Base-by-base conservation (phyloP, 1,284 basidiomycete species). In the Tylopilus orsonianus region DNA sequence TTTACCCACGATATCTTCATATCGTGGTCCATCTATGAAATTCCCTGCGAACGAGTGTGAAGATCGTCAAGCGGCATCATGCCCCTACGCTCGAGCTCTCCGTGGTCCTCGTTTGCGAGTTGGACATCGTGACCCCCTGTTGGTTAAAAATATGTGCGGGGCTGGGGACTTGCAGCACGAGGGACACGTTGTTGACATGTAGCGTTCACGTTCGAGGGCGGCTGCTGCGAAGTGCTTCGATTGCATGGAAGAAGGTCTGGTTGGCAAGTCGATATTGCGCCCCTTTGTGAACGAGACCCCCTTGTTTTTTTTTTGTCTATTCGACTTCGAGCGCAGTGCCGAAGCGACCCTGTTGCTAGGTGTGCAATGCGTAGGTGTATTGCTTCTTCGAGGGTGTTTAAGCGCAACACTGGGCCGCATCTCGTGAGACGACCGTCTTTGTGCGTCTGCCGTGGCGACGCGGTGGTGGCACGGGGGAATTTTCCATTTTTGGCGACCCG, bases 21-120 rank as follows among this genome's bases (percentile, higher is more conserved):
- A 61, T 60, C 59, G 38, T 30, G 9, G 13, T 10, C 36, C 59
- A 60, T 60, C 59, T 59, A 62, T 60, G 51, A 60, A 51, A 39
- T 47, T 7, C 33, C 40, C 33, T 59, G 58, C 42, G 49, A 48
- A 46, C 26, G 1, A 7, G 39, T 20, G 33, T 34, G 35, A 46
- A 36, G 49, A 54, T 52, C 53, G 36, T 32, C 10, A 16, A 33
- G 7, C 22, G 34, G 35, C 35, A 27, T n/a, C 37, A 40, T 43
- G 29, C 5, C 5, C 23, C 20, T 12, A 16, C n/a, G 22, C 22
- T 23, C 12, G 5, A 8, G 48, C 18, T 39, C 35, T 37, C 38
- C 35, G 19, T 46, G 22, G n/a, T 8, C 16, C 18, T 29, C 32
- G 53, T 40, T 26, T 30, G 29, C 7, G 7, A 32, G 33, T 22